phyloP scores from a whole-genome alignment of 2,329 filamentous ascomycete genomes.

The Colletotrichum acutatum region DNA sequence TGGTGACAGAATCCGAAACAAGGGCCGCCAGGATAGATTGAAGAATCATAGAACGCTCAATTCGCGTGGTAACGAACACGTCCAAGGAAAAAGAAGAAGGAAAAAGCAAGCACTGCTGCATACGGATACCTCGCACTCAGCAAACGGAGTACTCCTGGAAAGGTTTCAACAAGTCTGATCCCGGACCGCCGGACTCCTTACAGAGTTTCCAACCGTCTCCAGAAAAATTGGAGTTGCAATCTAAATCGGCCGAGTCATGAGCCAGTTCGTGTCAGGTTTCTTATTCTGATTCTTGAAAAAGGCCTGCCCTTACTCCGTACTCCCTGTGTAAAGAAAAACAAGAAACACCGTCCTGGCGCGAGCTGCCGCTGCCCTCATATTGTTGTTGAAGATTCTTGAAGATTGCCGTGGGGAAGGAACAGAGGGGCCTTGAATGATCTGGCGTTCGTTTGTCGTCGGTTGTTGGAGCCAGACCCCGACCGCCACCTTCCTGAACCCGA shows the following conservation, averaged over 20 bases:
- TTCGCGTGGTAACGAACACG: not conserved
- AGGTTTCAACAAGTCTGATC: conserved; percentile 21
- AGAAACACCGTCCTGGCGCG: not conserved
- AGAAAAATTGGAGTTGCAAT: conserved; percentile 29
- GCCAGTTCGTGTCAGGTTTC: conserved; percentile 25
- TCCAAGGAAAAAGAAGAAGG: not conserved
- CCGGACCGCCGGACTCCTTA: conserved; percentile 7
- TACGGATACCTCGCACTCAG: not conserved
- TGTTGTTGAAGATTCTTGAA: not conserved
- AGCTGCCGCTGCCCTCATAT: not conserved
- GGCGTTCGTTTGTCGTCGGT: not conserved
- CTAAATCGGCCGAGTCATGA: conserved; percentile 27
- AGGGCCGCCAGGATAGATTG: not conserved
- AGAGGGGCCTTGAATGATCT: no score
- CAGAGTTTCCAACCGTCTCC: conserved; percentile 15
- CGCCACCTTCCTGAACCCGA: not conserved
- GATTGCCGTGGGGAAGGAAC: not conserved
- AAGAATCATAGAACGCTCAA: not conserved
- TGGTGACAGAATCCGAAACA: conserved; percentile 13
- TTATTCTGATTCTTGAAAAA: not conserved
- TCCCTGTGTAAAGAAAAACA: not conserved
- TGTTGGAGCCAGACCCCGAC: not conserved
- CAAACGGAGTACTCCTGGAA: not conserved
- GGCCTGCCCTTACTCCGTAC: not conserved
- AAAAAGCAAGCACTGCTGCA: not conserved